phyloP scores from a whole-genome alignment of 2,329 filamentous ascomycete species.

The Sphaerulina populicola region DNA sequence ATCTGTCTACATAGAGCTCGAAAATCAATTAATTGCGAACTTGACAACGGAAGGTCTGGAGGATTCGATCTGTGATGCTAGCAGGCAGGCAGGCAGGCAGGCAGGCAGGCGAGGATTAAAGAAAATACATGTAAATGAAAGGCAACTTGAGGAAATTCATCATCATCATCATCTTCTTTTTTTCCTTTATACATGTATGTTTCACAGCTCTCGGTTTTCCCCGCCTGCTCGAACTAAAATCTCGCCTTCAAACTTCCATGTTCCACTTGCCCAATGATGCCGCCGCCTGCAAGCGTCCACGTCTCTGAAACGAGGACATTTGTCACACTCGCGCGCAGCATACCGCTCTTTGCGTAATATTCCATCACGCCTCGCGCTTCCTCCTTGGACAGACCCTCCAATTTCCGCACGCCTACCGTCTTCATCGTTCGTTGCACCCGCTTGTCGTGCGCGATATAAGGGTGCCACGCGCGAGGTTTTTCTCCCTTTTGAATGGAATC shows the following conservation, averaged over 20 bases:
- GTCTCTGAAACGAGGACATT: conserved; percentile 67
- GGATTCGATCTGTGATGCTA: too few relatives aligned
- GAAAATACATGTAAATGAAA: too few relatives aligned
- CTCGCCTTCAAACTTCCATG: conserved; percentile 44
- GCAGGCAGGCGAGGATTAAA: too few relatives aligned
- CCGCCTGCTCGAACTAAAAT: background rate
- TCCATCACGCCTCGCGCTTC: conserved; percentile 79
- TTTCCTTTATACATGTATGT: too few relatives aligned
- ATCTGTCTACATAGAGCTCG: too few relatives aligned
- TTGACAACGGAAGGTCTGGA: too few relatives aligned
- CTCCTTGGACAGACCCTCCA: conserved; percentile 61
- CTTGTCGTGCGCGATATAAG: conserved; percentile 47
- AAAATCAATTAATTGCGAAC: too few relatives aligned
- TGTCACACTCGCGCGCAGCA: conserved; percentile 62
- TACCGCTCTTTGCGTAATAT: conserved; percentile 83
- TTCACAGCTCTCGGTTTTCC: background rate
- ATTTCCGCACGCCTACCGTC: conserved; percentile 41
- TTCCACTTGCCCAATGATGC: conserved; percentile 80
- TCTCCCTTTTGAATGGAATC: conserved; percentile 23
- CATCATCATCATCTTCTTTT: too few relatives aligned
- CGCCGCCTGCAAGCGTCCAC: conserved; percentile 74
- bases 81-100: too few relatives aligned
- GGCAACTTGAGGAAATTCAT: too few relatives aligned
- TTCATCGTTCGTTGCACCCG: conserved; percentile 44
- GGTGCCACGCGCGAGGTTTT: conserved; percentile 37